Evolutionary conservation across 1,284 basidiomycete genomes (phyloP), one percentile per base, ranked within the genome.

Genomic region (Heliocybe sulcata): DNA sequence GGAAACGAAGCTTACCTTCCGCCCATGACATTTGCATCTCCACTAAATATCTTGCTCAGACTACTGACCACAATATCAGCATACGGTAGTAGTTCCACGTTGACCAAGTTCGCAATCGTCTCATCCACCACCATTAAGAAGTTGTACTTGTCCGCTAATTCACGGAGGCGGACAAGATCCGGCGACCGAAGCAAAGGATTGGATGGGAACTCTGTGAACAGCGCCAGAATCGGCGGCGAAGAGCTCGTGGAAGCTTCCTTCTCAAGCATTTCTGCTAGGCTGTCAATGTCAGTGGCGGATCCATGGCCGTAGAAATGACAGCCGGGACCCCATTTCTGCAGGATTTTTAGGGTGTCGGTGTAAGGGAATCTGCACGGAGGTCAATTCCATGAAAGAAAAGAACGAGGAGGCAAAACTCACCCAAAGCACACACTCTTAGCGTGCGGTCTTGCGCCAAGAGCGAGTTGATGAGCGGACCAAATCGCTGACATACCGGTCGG

Each of bases 281-380:
- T 75, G 59, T 87, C 83, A 16, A 98, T 79, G 57, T 97, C 92
- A 2, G 76, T 68, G 56, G 90, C 84, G 3, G 87, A 72, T 0
- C 96, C 96, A 58, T 83, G 76, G 2, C 95, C 96, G 57, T 92
- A 81, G 74, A 98, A 97, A 68, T 93, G 80, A 62, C 89, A 94
- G 0, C 97, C 97, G 1, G 92, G 91, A 1, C 97, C 97, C 93
- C 95, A 99, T 71, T 99, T 98, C 62, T 96, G 77, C 2, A 99
- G 76, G 45, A 97, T 84, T 71, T 99, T 99, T 58, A 98, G 80
- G n/a, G 96, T 98, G 69, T 99, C 97, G 9, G 87, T 93, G 69
- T 98, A 99, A 0, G 95, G 91, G 70, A 99, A 99, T 19, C 95
- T 96, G 64, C 51, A 2, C 22, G 49, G 25, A 51, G 20, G 29